Conservation (phyloP, 179 eudicot species). For the Corrigiola litoralis region DNA sequence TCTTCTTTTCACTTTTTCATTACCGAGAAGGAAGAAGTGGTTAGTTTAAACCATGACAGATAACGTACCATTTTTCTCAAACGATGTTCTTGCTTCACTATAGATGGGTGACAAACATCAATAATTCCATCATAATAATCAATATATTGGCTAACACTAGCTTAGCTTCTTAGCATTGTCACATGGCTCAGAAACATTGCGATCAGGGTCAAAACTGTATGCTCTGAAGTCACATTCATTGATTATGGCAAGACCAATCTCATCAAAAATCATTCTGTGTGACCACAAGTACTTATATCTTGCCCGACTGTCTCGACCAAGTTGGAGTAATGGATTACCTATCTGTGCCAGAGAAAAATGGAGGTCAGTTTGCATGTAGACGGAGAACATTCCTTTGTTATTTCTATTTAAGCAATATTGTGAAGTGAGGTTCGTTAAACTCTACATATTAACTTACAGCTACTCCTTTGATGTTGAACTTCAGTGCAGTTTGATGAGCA, state of each 20-base stretch:
- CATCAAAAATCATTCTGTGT: constrained; percentile 97
- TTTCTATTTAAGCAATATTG: no score
- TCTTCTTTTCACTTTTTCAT: no score
- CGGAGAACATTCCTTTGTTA: no score
- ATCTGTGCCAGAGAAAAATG: constrained; percentile 34
- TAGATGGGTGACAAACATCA: constrained; percentile 88
- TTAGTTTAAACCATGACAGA: no score
- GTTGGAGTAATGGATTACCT: constrained; percentile 92
- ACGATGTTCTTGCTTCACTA: constrained; percentile 83
- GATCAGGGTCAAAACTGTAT: constrained; percentile 57
- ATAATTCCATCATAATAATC: constrained; percentile 80
- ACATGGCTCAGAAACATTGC: constrained; percentile 59
- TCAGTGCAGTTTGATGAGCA: constrained; percentile 52
- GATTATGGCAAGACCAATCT: constrained; percentile 70
- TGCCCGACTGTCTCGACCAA: constrained; percentile 77
- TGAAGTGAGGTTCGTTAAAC: no score
- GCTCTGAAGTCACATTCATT: constrained; percentile 77
- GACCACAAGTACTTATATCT: constrained; percentile 92
- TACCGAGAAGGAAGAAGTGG: background rate
- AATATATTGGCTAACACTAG: constrained; percentile 64
- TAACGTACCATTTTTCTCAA: constrained; percentile 54
- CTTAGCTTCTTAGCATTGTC: constrained; percentile 60
- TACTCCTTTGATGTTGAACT: constrained; percentile 80
- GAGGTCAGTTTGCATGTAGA: background rate
- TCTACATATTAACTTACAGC: no score